A percentile compares a stretch with the other conserved stretches of the same genome.
phyloP scores from a whole-genome alignment of 2,329 filamentous ascomycete genomes.

The Blumeria graminis region DNA sequence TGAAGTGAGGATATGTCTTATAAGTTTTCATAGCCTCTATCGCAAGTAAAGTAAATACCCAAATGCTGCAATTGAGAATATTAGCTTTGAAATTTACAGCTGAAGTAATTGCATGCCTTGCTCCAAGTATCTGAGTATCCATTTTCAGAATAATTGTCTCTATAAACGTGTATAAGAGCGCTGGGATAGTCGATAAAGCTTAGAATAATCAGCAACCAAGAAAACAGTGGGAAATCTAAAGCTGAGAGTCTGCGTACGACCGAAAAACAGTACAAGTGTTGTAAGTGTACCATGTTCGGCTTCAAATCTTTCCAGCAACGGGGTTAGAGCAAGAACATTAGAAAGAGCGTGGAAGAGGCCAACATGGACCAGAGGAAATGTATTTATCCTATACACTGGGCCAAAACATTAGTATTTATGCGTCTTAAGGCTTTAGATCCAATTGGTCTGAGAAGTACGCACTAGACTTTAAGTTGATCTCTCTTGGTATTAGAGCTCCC shows the following conservation, averaged over 20 bases:
- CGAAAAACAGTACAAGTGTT: conserved; percentile 68
- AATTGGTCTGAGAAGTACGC: conserved; percentile 16
- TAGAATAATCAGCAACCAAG: conserved; percentile 3
- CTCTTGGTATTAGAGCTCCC: conserved; percentile 55
- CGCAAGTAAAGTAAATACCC: conserved; percentile 73
- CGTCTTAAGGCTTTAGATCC: background rate
- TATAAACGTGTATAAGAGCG: conserved; percentile 53
- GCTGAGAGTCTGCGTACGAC: conserved; percentile 36
- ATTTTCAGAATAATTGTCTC: conserved; percentile 47
- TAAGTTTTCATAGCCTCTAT: conserved; percentile 73
- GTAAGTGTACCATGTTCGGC: conserved; percentile 76
- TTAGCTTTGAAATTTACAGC: conserved; percentile 6
- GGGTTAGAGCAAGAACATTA: conserved; percentile 58
- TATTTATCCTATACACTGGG: conserved; percentile 75
- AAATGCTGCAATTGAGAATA: conserved; percentile 33
- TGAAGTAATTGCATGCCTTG: conserved; percentile 31
- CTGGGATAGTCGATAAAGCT: conserved; percentile 65
- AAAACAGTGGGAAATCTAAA: no score
- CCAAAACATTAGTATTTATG: conserved; percentile 2
- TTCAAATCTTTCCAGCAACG: conserved; percentile 86
- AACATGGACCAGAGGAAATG: conserved; percentile 68
- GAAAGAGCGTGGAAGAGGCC: conserved; percentile 59
- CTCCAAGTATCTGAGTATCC: conserved; percentile 56
- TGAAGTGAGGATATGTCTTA: conserved; percentile 55
- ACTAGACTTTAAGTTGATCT: conserved; percentile 50